These are phyloP conservation scores for Penicillium sp. DNA, from an alignment of 2,329 filamentous ascomycete genomes.

Conservation along the genomic window DNA sequence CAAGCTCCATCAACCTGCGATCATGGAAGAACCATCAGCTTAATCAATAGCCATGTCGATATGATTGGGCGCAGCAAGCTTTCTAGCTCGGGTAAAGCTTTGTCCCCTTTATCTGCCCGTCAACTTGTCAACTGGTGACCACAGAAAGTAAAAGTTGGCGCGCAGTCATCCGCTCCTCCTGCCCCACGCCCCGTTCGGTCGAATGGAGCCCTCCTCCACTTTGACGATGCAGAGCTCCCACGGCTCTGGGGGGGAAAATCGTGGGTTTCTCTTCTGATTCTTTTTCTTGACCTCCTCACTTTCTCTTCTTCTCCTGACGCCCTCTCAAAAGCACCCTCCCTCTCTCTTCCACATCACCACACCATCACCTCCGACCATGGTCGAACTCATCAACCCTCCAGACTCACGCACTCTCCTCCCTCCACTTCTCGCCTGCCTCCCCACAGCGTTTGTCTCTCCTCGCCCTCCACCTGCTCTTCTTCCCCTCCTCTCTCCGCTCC, in stretches of 20 bases:
- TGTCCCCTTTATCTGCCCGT: neutral
- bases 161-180: neutral
- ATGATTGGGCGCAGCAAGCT: neutral
- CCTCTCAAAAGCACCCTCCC: neutral
- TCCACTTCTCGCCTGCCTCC: slow-evolving; percentile 64
- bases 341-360: neutral
- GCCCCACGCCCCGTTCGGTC: slow-evolving; percentile 13
- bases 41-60: neutral
- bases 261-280: neutral
- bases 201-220: slow-evolving; percentile 17
- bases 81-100: neutral
- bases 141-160: too few relatives aligned
- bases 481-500: slow-evolving; percentile 62
- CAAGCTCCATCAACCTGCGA: neutral
- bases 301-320: slow-evolving; percentile 5
- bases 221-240: slow-evolving; percentile 2
- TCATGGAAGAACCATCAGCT: neutral
- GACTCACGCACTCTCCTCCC: slow-evolving; percentile 60
- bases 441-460: slow-evolving; percentile 60
- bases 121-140: too few relatives aligned
- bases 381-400: slow-evolving; percentile 57
- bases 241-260: slow-evolving; percentile 1
- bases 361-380: slow-evolving; percentile 42
- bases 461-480: slow-evolving; percentile 62
- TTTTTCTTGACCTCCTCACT: neutral